Evolutionary conservation across 148 eudicot genomes (phyloP).

Genomic region (Chenopodium formosanum): DNA sequence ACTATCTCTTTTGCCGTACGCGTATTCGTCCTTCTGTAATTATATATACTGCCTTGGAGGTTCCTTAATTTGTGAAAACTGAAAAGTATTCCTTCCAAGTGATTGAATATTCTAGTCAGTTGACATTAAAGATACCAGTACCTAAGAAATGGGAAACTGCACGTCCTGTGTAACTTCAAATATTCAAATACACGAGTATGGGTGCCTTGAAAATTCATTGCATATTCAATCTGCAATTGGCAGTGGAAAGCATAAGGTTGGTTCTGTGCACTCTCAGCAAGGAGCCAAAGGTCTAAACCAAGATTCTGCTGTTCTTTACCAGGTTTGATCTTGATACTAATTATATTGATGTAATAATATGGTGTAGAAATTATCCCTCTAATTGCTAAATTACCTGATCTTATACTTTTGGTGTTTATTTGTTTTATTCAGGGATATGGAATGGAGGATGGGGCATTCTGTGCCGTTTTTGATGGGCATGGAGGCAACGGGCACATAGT

Average conservation of each 20-base stretch:
- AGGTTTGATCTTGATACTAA: slow-evolving; percentile 38
- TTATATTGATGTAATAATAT: neutral
- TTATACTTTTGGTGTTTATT: neutral
- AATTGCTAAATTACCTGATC: too few species aligned
- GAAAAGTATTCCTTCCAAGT: neutral
- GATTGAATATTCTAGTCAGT: slow-evolving; percentile 18
- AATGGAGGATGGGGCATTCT: slow-evolving; percentile 47
- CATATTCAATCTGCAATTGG: slow-evolving; percentile 12
- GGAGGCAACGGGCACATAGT: slow-evolving; percentile 70
- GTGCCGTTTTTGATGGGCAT: slow-evolving; percentile 87
- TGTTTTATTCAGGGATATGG: slow-evolving; percentile 58
- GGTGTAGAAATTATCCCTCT: neutral
- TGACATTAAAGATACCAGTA: slow-evolving; percentile 13
- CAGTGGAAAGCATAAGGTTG: slow-evolving; percentile 27
- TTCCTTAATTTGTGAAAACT: neutral
- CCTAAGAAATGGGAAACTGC: slow-evolving; percentile 54
- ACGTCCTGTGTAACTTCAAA: slow-evolving; percentile 41
- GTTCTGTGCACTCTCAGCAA: slow-evolving; percentile 50
- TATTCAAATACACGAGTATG: slow-evolving; percentile 41
- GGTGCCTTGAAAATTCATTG: slow-evolving; percentile 49
- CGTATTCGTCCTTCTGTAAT: neutral
- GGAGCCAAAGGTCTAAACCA: slow-evolving; percentile 77
- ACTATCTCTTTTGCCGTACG: slow-evolving; percentile 12
- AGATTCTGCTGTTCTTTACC: slow-evolving; percentile 66
- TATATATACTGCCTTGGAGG: slow-evolving; percentile 6